Base-by-base conservation (phyloP, 805 yeast species). In the Metschnikowia corniflorae region DNA sequence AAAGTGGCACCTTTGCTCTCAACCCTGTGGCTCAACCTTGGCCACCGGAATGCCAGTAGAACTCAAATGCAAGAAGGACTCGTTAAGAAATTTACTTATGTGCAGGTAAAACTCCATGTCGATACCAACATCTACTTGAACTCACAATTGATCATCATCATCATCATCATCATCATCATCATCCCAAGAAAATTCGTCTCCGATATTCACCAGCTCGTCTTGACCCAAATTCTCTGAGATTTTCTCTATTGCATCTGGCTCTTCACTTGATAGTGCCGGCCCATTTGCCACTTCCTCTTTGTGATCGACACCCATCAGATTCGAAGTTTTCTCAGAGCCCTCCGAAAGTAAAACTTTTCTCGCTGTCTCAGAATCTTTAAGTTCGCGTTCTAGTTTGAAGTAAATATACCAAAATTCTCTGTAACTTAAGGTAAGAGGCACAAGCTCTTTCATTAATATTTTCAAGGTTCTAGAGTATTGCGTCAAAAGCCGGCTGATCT, bases 341-440 rank as follows among this genome's bases (percentile, higher is more conserved):
- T n/a, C n/a, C n/a, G n/a, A 64, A 29, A 86, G 64, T 37, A 85
- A 65, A 46, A 73, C 71, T 59, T 80, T 81, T 53, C 95, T 71
- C 54, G 78, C 71, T 50, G 65, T 64, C 50, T 87, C 95, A 49
- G 75, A 80, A 30, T 71, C 70, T 27, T 74, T 68, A 15, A 86
- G 75, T 47, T 70, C 68, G 9, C 61, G 56, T 39, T 72, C 75
- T 51, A 73, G 65, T 36, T 62, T 67, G 59, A 77, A 82, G 60
- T 86, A 88, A 22, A 80, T 70, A 29, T 66, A 62, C 97, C 97
- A 89, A 58, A 89, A 89, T 31, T 66, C 65, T 17, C 71, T 63
- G 49, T 80, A 82, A 3, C 75, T 51, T 24, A 81, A 59, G 47
- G 72, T 57, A 6, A 70, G 73, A 0, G 95, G 95, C 2, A 88